Base-by-base conservation (phyloP, 75 land plant genomes). In the Sequoia sempervirens region DNA sequence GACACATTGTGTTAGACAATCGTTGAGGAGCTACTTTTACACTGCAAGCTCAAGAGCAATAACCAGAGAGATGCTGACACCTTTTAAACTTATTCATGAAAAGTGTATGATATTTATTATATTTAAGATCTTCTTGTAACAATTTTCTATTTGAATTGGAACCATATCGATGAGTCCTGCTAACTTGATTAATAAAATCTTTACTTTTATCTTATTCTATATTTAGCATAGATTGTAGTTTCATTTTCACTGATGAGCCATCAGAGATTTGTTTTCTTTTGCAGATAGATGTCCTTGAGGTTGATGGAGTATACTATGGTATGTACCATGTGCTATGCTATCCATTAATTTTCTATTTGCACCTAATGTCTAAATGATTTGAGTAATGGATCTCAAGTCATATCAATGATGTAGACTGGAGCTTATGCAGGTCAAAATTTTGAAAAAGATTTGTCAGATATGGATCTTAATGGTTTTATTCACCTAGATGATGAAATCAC, bases 281-380 rank as follows among this genome's bases (percentile, higher is more conserved):
- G 87, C 94, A 97, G 99, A 97, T 97, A 85, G 99, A 97, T 88
- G 98, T 97, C n/a, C 87, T 97, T 54, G 99, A 97, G 84, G 99
- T 97, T 47, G 99, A 97, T 79, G 99, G 99, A 64, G 81, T 84
- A 36, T 97, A 92, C 80, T 97, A 97, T 82, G 99, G 99, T 97
- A 84, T 37, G 90, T 79, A 23, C 82, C 30, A 53, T 28, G 36
- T 68, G 5, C 46, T 50, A 83, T 70, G 41, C 43, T 41, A 75
- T 74, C 56, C 37, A 36, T 47, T 46, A 11, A 20, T 26, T 76
- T 26, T 2, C 11, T 81, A 50, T 45, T 73, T 46, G 80, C 38
- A 54, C 53, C 30, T 80, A 32, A 80, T 15, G 23, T 52, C 61
- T 80, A 32, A 80, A 80, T 52, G 47, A 32, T 47, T 47, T 12